These are phyloP conservation scores for Calvatia gigantea DNA, from an alignment of 768 basidiomycete species.

Conservation along the genomic window DNA sequence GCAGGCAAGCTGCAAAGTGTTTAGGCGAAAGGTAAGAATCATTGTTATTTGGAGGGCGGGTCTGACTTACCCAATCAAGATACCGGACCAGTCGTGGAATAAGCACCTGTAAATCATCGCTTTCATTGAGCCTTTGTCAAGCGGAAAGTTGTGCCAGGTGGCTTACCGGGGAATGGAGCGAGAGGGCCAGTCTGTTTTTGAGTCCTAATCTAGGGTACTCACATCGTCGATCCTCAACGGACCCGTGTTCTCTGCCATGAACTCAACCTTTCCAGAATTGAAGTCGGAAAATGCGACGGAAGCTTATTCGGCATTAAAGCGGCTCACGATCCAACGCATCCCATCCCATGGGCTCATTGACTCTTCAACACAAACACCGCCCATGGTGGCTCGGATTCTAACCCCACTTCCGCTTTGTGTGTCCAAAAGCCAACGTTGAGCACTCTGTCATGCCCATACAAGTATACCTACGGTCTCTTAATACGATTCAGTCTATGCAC, in stretches of 20 bases:
- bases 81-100: not conserved
- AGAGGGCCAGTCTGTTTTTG: no score
- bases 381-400: not conserved
- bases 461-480: slow-evolving; percentile 71
- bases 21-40: not conserved
- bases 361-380: slow-evolving; percentile 33
- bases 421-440: slow-evolving; percentile 41
- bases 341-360: slow-evolving; percentile 73
- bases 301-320: slow-evolving; percentile 70
- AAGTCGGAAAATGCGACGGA: slow-evolving; percentile 81
- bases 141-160: no score
- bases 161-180: no score
- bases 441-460: slow-evolving; percentile 75
- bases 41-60: not conserved
- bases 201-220: slow-evolving; percentile 58
- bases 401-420: not conserved
- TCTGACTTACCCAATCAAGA: not conserved
- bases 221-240: slow-evolving; percentile 75
- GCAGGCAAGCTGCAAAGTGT: not conserved
- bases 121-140: no score
- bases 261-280: slow-evolving; percentile 75
- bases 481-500: slow-evolving; percentile 57
- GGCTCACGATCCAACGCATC: slow-evolving; percentile 34
- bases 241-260: slow-evolving; percentile 75
- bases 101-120: no score